Evolutionary conservation across 768 basidiomycete species (phyloP), one percentile per base, ranked within the genome.

Genomic region (Hypsizygus marmoreus): DNA sequence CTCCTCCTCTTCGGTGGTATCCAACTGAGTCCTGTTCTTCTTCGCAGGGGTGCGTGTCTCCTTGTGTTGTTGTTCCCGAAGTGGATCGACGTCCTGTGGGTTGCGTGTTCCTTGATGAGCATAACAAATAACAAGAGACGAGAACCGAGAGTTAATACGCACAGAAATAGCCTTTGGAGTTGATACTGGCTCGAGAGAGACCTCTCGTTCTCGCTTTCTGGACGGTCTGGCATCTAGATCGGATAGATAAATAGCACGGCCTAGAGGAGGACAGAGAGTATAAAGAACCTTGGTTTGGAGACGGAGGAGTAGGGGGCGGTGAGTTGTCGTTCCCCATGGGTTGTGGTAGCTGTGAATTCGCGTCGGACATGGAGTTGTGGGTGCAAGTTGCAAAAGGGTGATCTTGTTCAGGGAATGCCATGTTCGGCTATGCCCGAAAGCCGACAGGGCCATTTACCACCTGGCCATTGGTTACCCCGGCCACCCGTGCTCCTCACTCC

Each of bases 191-290:
- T 91, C 88, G 25, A 86, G 65, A 20, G 88, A 91, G 17, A 84
- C 80, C 64, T 90, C 88, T 26, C 88, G 73, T 64, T 88, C 87
- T 52, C 88, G 76, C 65, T 91, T 91, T 63, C 77, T 77, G 17
- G 86, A 81, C 35, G 71, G 62, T 50, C 72, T 80, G 54, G 73
- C 63, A 40, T 76, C 77, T 75, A 51, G 50, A 54, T 54, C 51
- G 53, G 47, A 55, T 50, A 47, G 50, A 53, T 60, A 44, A 45
- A 47, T 35, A 54, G 44, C 13, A 14, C 13, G 43, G 35, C 47
- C 17, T 36, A 43, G 37, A 22, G 8, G 23, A 16, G 28, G 20
- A 19, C n/a, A 32, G 10, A 25, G 25, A 51, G 24, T 49, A 47
- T 43, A 44, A 54, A 42, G 30, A 42, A 79, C 78, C 77, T 67